Percentiles rank a stretch among this genome's conserved stretches.
Evolutionary conservation across 2,329 filamentous ascomycete species (phyloP).

Genomic region (Chrysoporthe austroafricana): DNA sequence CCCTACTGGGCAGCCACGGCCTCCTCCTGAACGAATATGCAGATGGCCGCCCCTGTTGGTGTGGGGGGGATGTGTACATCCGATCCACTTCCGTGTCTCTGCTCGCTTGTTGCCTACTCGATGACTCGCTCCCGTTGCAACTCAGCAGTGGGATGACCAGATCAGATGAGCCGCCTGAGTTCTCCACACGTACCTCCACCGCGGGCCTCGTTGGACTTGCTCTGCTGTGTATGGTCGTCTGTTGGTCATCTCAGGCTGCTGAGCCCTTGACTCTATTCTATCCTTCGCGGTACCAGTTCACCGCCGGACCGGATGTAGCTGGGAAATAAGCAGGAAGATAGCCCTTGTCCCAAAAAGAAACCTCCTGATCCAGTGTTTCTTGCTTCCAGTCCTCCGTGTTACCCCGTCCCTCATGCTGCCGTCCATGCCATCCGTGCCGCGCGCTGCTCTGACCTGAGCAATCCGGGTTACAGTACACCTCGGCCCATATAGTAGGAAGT

Average conservation of each 20-base stretch:
- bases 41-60: no score
- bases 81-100: neutral
- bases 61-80: neutral
- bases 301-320: no score
- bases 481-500: slow-evolving; percentile 25
- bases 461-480: neutral
- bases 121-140: neutral
- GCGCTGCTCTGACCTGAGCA: neutral
- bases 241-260: neutral
- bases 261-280: neutral
- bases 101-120: neutral
- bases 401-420: neutral
- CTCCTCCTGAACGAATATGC: no score
- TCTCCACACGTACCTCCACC: neutral
- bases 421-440: neutral
- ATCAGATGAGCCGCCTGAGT: slow-evolving; percentile 1
- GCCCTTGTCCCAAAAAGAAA: no score
- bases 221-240: neutral
- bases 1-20: no score
- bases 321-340: no score
- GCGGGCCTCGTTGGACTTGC: neutral
- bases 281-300: neutral
- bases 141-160: slow-evolving; percentile 5
- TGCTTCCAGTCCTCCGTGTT: neutral
- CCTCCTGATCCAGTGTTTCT: neutral